Conservation (phyloP, 371 early-diverging fungal genomes). For the Mucor saturninus region DNA sequence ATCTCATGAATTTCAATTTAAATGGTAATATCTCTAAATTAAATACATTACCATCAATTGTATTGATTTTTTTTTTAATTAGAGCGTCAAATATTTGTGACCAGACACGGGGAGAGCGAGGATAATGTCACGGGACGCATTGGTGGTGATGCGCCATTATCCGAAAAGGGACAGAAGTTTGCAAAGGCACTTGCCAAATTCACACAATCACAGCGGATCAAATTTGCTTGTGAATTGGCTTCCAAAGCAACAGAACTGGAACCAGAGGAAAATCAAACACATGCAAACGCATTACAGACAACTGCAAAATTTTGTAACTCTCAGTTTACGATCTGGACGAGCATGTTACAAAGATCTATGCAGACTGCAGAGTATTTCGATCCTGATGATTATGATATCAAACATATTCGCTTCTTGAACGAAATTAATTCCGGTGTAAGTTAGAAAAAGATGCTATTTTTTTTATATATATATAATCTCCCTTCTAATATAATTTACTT, state of each 20-base stretch:
- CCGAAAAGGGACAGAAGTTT: conserved; percentile 65
- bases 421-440: conserved; percentile 84
- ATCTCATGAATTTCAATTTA: conserved; percentile 81
- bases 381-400: conserved; percentile 70
- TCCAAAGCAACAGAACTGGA: conserved; percentile 29
- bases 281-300: conserved; percentile 25
- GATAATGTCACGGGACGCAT: conserved; percentile 64
- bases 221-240: conserved; percentile 48
- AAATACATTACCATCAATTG: too few relatives aligned
- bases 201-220: conserved; percentile 50
- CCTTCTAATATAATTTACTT: not conserved
- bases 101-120: conserved; percentile 81
- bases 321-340: conserved; percentile 75
- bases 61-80: conserved; percentile 5
- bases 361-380: conserved; percentile 74
- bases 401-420: conserved; percentile 75
- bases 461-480: not conserved
- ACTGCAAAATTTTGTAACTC: conserved; percentile 39
- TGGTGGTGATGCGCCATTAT: conserved; percentile 79
- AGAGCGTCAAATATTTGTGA: conserved; percentile 79
- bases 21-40: conserved; percentile 33
- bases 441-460: not conserved
- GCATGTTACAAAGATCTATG: conserved; percentile 73
- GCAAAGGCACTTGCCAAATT: conserved; percentile 72
- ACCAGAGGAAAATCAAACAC: conserved; percentile 30